Base-by-base conservation (phyloP, 345 rosid species). In the Moricandia arvensis region DNA sequence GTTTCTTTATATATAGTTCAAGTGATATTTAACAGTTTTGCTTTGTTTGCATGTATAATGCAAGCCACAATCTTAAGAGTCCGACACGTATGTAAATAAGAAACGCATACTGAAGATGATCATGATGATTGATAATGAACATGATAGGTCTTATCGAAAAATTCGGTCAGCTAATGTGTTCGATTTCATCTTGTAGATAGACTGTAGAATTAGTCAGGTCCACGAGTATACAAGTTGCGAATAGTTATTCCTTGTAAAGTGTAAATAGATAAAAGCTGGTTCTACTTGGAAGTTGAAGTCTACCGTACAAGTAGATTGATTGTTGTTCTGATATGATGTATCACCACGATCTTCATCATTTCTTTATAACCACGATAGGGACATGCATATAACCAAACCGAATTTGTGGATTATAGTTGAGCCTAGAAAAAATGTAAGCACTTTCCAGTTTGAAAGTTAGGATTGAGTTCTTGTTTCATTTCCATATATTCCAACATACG, bases 281-380 rank as follows among this genome's bases (percentile, higher is more conserved):
- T 69, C 33, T 63, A 54, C 71, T 68, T 61, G 63, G 74, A 68
- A 68, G 17, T 75, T 75, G 63, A 26, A 68, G 53, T 26, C 51
- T 17, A 0, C 51, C 29, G 1, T 27, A 59, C 31, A 21, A 21
- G 24, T 47, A 75, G 26, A 75, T 59, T 17, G 37, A 75, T 35
- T 67, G 62, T 59, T 67, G 41, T 47, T 75, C 35, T 16, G 79
- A 67, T 34, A 47, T 67, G 68, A 75, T 67, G 73, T 75, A 47
- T 67, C 68, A 67, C 8, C 67, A 75, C 60, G 24, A 47, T 59
- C 60, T 53, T 35, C 55, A 53, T 53, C 63, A 57, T 74, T 30
- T 59, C 49, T 30, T 30, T 5, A n/a, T n/a, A n/a, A n/a, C n/a
- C n/a, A n/a, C n/a, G n/a, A n/a, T n/a, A n/a, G n/a, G n/a, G 34